Evolutionary conservation across 1,139 yeast genomes (phyloP).

Genomic region (Debaryomyces sp.): DNA sequence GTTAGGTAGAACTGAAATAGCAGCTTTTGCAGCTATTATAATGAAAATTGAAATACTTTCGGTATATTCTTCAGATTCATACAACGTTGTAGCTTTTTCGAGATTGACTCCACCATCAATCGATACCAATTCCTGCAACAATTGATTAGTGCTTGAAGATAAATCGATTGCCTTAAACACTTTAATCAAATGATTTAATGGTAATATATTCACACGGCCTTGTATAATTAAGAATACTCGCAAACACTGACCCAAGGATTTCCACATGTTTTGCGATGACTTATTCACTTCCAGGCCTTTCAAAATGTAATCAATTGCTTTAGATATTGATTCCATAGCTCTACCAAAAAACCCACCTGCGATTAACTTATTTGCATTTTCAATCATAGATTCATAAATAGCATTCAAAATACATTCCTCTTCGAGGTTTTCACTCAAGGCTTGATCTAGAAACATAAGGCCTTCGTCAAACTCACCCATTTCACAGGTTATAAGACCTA

Average conservation of each 20-base stretch:
- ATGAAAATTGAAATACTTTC: slow-evolving; percentile 26
- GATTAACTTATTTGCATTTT: slow-evolving; percentile 55
- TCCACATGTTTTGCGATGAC: slow-evolving; percentile 57
- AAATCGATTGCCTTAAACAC: slow-evolving; percentile 30
- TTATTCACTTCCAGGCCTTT: slow-evolving; percentile 39
- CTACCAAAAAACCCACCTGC: slow-evolving; percentile 68
- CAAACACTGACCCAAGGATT: slow-evolving; percentile 51
- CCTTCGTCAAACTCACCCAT: slow-evolving; percentile 45
- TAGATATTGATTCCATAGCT: slow-evolving; percentile 38
- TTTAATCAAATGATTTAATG: slow-evolving; percentile 39
- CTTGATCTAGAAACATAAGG: slow-evolving; percentile 30
- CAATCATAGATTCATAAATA: slow-evolving; percentile 57
- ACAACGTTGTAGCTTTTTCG: slow-evolving; percentile 12
- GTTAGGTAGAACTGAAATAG: slow-evolving; percentile 30
- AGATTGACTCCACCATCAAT: not conserved
- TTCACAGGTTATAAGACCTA: slow-evolving; percentile 61
- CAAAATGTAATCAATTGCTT: slow-evolving; percentile 55
- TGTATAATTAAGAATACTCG: slow-evolving; percentile 49
- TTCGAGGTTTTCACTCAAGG: slow-evolving; percentile 46
- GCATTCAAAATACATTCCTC: slow-evolving; percentile 63
- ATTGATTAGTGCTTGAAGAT: not conserved
- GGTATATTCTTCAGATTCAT: slow-evolving; percentile 17
- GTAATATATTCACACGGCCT: slow-evolving; percentile 43
- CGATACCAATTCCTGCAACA: not conserved
- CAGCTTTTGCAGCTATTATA: slow-evolving; percentile 33